Conservation (phyloP, 192 early-diverging fungal genomes). For the Spizellomyces sp. region DNA sequence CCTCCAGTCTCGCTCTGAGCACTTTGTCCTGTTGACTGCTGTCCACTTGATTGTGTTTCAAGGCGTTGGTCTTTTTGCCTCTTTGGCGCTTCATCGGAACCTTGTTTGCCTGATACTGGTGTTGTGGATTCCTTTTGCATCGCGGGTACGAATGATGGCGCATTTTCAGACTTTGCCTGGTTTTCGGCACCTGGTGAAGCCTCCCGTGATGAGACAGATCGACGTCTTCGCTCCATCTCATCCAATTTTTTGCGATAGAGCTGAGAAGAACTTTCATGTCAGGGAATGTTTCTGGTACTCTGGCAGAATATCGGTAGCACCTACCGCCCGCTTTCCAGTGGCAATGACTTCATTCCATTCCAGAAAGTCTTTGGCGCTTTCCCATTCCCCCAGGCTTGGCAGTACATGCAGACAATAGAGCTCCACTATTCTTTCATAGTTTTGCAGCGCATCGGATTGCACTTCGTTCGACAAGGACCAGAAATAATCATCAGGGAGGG, state of each 20-base stretch:
- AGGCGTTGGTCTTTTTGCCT: neutral
- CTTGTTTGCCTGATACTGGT: conserved; percentile 2
- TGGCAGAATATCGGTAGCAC: neutral
- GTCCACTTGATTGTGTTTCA: neutral
- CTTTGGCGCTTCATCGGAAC: neutral
- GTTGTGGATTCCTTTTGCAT: neutral
- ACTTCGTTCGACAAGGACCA: neutral
- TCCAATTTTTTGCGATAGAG: conserved; percentile 1
- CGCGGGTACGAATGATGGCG: too few species aligned
- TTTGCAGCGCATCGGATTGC: neutral
- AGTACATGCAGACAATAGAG: conserved; percentile 32
- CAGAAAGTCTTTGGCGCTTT: conserved; percentile 28
- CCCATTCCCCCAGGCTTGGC: conserved; percentile 24
- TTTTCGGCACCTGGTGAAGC: too few species aligned
- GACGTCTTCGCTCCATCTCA: neutral
- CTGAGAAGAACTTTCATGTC: neutral
- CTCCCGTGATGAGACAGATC: too few species aligned
- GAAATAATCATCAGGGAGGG: neutral
- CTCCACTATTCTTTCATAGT: conserved; percentile 36
- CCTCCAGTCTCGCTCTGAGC: neutral
- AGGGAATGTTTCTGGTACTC: neutral
- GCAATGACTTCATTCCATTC: conserved; percentile 22
- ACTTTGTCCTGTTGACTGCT: neutral
- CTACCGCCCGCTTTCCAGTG: conserved; percentile 1
- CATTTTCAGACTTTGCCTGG: too few species aligned